phyloP scores from a whole-genome alignment of 495 filamentous ascomycete genomes.

The Pseudotulostoma volvatum region DNA sequence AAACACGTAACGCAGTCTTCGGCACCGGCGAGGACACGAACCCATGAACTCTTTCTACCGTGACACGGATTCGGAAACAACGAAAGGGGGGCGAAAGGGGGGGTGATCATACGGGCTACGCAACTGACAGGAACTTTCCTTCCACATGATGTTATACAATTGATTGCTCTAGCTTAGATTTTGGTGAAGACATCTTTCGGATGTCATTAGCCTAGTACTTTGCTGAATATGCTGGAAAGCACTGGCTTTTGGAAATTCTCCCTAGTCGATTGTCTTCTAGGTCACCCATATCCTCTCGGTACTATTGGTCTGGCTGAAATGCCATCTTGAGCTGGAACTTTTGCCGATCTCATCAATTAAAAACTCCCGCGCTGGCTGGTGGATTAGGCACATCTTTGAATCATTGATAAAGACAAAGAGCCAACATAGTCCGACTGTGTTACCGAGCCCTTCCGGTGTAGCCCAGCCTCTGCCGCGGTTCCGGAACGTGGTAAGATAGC shows the following conservation, averaged over 20 bases:
- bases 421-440: conserved; percentile 20
- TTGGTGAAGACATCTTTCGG: conserved; percentile 5
- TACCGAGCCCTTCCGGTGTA: conserved; percentile 7
- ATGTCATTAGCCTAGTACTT: conserved; percentile 12
- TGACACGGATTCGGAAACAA: too few species aligned
- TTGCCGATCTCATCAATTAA: conserved; percentile 7
- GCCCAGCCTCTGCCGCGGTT: conserved; percentile 12
- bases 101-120: too few species aligned
- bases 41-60: too few species aligned
- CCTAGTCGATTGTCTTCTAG: conserved; percentile 3
- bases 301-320: conserved; percentile 3
- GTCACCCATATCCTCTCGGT: conserved; percentile 11
- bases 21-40: too few species aligned
- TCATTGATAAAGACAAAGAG: conserved; percentile 24
- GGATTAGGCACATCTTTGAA: conserved; percentile 21
- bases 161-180: conserved; percentile 1
- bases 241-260: conserved; percentile 2
- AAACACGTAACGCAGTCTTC: too few species aligned
- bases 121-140: too few species aligned
- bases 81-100: too few species aligned
- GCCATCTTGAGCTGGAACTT: conserved; percentile 2
- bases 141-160: too few species aligned
- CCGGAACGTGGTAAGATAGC: conserved; percentile 5
- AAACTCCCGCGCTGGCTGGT: conserved; percentile 20
- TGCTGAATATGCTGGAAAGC: conserved; percentile 13